phyloP scores from a whole-genome alignment of 1,284 basidiomycete species.

The Marasmius sp. region DNA sequence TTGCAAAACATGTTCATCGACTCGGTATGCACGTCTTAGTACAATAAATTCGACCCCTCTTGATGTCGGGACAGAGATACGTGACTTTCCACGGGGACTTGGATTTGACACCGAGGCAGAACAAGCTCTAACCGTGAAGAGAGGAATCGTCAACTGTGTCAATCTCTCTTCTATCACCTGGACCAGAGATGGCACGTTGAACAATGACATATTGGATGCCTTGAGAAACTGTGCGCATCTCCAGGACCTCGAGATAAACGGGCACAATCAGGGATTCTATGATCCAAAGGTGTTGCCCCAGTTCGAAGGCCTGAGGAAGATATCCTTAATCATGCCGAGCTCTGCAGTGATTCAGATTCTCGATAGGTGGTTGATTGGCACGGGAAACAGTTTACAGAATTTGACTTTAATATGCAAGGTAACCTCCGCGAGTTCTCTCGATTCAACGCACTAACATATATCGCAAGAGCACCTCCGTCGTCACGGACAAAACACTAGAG shows the following conservation, averaged over 20 bases:
- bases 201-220: slow-evolving; percentile 51
- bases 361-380: slow-evolving; percentile 47
- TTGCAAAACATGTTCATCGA: slow-evolving; percentile 9
- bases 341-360: slow-evolving; percentile 48
- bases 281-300: slow-evolving; percentile 45
- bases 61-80: slow-evolving; percentile 5
- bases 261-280: slow-evolving; percentile 54
- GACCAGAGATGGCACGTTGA: slow-evolving; percentile 74
- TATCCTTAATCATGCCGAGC: slow-evolving; percentile 74
- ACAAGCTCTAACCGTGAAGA: slow-evolving; percentile 39
- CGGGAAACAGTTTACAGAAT: slow-evolving; percentile 44
- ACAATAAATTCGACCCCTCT: background rate
- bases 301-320: slow-evolving; percentile 48
- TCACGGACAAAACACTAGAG: slow-evolving; percentile 56
- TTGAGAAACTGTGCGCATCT: slow-evolving; percentile 43
- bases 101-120: slow-evolving; percentile 12
- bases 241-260: slow-evolving; percentile 67
- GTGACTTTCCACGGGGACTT: slow-evolving; percentile 10
- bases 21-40: slow-evolving; percentile 8
- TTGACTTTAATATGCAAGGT: slow-evolving; percentile 72
- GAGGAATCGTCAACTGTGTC: slow-evolving; percentile 57
- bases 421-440: slow-evolving; percentile 11
- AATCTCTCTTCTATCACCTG: slow-evolving; percentile 64
- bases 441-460: slow-evolving; percentile 8
- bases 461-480: slow-evolving; percentile 47